These are phyloP conservation scores for Stephanodiscus minutulus DNA, from an alignment of 108 stramenopile genomes.

Conservation along the genomic window DNA sequence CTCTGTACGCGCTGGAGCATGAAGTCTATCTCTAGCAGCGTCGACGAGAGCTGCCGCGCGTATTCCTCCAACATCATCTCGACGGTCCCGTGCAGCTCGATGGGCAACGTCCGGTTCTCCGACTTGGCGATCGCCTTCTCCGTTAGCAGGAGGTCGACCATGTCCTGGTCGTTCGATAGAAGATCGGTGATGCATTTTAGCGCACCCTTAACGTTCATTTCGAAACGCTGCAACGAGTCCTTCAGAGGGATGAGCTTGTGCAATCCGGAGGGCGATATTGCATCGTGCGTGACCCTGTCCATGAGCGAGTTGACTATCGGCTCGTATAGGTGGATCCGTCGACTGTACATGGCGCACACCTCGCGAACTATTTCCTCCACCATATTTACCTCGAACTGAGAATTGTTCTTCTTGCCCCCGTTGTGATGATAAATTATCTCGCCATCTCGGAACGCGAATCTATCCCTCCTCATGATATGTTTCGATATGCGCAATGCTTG, in stretches of 20 bases:
- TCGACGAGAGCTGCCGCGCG: conserved; percentile 69
- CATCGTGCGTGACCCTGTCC: conserved; percentile 64
- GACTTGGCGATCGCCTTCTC: conserved; percentile 66
- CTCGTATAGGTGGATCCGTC: conserved; percentile 79
- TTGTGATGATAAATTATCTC: conserved; percentile 19
- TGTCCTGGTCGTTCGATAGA: conserved; percentile 81
- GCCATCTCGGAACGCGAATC: conserved; percentile 31
- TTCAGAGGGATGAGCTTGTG: conserved; percentile 84
- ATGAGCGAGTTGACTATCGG: conserved; percentile 84
- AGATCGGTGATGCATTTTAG: conserved; percentile 71
- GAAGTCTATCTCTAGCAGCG: conserved; percentile 70
- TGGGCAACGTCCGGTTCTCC: conserved; percentile 34
- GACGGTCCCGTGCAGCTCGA: conserved; percentile 74
- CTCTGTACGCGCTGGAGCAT: conserved; percentile 76
- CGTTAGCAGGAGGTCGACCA: conserved; percentile 78
- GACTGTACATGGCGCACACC: conserved; percentile 72
- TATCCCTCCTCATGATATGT: conserved; percentile 30
- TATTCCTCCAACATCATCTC: conserved; percentile 87
- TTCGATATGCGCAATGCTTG: conserved; percentile 39
- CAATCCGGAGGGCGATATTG: conserved; percentile 69
- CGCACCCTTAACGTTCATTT: conserved; percentile 75
- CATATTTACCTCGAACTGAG: conserved; percentile 74
- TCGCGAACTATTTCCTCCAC: conserved; percentile 79
- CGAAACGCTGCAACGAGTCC: conserved; percentile 79
- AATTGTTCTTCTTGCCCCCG: conserved; percentile 35